Conservation (phyloP, 2,329 filamentous ascomycete genomes). For the Onygena corvina region DNA sequence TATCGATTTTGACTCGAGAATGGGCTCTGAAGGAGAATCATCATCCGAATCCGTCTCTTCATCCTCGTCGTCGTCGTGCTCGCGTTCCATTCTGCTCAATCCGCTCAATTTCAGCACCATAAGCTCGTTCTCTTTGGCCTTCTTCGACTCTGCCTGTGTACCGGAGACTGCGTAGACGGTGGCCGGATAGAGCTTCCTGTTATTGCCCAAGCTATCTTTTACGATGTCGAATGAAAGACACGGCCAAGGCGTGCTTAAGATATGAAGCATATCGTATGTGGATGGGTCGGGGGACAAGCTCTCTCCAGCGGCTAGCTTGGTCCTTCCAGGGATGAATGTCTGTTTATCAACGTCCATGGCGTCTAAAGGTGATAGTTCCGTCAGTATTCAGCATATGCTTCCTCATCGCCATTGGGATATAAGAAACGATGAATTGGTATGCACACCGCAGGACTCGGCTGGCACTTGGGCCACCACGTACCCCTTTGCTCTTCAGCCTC, state of each 20-base stretch:
- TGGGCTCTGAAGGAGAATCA: conserved; percentile 66
- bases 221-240: conserved; percentile 93
- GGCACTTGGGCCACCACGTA: conserved; percentile 29
- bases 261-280: conserved; percentile 98
- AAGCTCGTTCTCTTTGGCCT: conserved; percentile 77
- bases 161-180: conserved; percentile 92
- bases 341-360: conserved; percentile 90
- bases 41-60: conserved; percentile 58
- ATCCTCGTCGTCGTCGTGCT: conserved; percentile 56
- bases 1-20: conserved; percentile 84
- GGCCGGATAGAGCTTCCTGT: conserved; percentile 83
- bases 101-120: conserved; percentile 95
- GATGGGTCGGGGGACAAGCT: conserved; percentile 80
- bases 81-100: conserved; percentile 71
- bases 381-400: conserved; percentile 15
- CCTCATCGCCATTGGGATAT: not conserved
- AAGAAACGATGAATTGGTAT: conserved; percentile 12
- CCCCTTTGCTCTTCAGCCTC: conserved; percentile 76
- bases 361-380: conserved; percentile 34
- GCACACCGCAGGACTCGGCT: conserved; percentile 16
- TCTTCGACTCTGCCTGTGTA: conserved; percentile 70
- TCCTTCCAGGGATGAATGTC: conserved; percentile 90
- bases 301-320: conserved; percentile 81
- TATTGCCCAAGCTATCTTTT: conserved; percentile 71
- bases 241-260: conserved; percentile 86